Evolutionary conservation across 441 rosid species (phyloP).

Genomic region (Populus hybrid): DNA sequence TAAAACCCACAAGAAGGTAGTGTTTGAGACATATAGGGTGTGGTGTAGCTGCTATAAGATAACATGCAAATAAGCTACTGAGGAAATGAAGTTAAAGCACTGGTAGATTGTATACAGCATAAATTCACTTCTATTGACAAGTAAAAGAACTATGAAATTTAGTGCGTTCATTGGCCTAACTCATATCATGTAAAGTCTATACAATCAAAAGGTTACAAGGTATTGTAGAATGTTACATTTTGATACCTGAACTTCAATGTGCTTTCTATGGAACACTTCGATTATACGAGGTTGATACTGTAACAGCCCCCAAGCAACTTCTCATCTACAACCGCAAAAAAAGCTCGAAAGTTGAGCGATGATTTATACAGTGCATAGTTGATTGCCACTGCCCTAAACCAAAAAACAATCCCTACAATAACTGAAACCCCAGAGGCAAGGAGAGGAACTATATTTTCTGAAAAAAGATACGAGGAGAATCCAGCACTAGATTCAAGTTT

Average conservation of each 20-base stretch:
- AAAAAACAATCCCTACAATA: not conserved
- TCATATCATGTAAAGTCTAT: not conserved
- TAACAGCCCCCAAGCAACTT: not conserved
- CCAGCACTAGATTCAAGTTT: not conserved
- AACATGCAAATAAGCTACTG: not conserved
- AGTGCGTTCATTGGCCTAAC: not conserved
- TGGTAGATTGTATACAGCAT: not conserved
- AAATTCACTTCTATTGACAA: not conserved
- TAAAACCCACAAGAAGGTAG: not conserved
- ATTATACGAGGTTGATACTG: not conserved
- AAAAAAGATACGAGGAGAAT: not conserved
- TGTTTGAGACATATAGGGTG: not conserved
- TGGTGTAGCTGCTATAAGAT: not conserved
- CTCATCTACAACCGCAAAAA: not conserved
- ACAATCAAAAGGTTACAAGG: not conserved
- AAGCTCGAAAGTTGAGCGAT: not conserved
- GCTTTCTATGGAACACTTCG: not conserved
- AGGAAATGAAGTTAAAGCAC: not conserved
- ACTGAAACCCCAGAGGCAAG: not conserved
- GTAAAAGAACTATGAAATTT: too few relatives aligned
- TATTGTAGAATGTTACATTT: not conserved
- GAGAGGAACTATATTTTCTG: not conserved
- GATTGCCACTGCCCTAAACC: not conserved
- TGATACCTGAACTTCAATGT: not conserved
- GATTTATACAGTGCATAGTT: not conserved